Evolutionary conservation across 1,284 basidiomycete genomes (phyloP), one percentile per base, ranked within the genome.

Genomic region (Cryptococcus sp.): DNA sequence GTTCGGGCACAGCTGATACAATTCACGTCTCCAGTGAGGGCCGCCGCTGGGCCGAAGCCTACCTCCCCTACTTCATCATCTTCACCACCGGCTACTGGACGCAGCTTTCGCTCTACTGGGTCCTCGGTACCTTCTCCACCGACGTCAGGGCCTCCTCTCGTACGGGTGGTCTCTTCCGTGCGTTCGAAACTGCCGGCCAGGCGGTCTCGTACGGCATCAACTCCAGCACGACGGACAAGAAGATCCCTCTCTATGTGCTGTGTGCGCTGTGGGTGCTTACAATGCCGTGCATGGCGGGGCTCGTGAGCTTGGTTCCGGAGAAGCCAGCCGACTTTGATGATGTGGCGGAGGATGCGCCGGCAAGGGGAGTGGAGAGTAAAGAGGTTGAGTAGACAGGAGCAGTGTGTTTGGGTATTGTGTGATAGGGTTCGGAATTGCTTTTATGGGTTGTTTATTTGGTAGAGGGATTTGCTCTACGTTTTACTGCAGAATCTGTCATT

Each of bases 31-130:
- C 62, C 52, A 61, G 65, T n/a, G n/a, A n/a, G 65, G 47, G 53
- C 23, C 35, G 40, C 3, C 15, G 43, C 9, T 67, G 56, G 42
- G 52, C 65, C 28, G 36, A 36, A 18, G 51, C 64, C 6, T 67
- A 59, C 56, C 24, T 67, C 3, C 59, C 59, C 1, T 67, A 60
- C 50, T 64, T 58, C 39, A 52, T 67, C 42, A 45, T 67, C 23
- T 59, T 65, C 24, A 56, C 55, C 9, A 53, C 55, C 23, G 65
- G 65, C 9, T 56, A 49, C 15, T 42, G 62, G n/a, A 50, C 45
- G 23, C 65, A 67, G 51, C 56, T 55, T 3, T 67, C 57, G 44
- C 52, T 61, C 46, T 67, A 64, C 54, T 67, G 65, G 65, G 56
- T 67, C 13, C 46, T 67, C 33, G 56, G 53, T 16, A 62, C 60